These are phyloP conservation scores for Vitis rotundifolia DNA, from an alignment of 164 flowering plant genomes.

Conservation along the genomic window DNA sequence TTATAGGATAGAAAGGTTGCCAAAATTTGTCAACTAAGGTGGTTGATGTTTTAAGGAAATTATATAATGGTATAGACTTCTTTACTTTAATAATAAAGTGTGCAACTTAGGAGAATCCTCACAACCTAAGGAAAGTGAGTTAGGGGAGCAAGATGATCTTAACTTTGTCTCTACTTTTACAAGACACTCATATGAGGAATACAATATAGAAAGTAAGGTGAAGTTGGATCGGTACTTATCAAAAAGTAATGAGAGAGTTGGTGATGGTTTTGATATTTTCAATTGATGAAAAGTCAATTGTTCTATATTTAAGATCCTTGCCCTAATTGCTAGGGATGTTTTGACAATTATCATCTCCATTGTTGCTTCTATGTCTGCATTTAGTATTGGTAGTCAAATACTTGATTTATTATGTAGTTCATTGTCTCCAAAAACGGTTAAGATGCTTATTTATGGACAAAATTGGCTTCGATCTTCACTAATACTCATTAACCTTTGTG, in stretches of 20 bases:
- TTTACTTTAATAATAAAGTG: too few relatives aligned
- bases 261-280: slow-evolving; percentile 3
- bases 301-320: background rate
- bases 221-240: slow-evolving; percentile 12
- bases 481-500: background rate
- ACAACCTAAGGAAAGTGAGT: too few relatives aligned
- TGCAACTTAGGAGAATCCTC: too few relatives aligned
- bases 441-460: slow-evolving; percentile 17
- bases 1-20: background rate
- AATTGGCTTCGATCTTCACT: slow-evolving; percentile 11
- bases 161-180: too few relatives aligned
- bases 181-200: too few relatives aligned
- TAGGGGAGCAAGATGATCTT: too few relatives aligned
- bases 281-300: slow-evolving; percentile 1
- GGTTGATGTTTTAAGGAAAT: too few relatives aligned
- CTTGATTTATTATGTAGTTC: slow-evolving; percentile 16
- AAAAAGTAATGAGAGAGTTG: background rate
- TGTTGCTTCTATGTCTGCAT: slow-evolving; percentile 6
- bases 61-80: too few relatives aligned
- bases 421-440: slow-evolving; percentile 5
- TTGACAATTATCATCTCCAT: slow-evolving; percentile 6
- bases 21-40: background rate
- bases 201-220: background rate
- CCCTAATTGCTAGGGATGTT: slow-evolving; percentile 10
- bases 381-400: slow-evolving; percentile 15